These are phyloP conservation scores for Barnettozyma hawaiiensis DNA, from an alignment of 1,139 yeast genomes.

Conservation along the genomic window DNA sequence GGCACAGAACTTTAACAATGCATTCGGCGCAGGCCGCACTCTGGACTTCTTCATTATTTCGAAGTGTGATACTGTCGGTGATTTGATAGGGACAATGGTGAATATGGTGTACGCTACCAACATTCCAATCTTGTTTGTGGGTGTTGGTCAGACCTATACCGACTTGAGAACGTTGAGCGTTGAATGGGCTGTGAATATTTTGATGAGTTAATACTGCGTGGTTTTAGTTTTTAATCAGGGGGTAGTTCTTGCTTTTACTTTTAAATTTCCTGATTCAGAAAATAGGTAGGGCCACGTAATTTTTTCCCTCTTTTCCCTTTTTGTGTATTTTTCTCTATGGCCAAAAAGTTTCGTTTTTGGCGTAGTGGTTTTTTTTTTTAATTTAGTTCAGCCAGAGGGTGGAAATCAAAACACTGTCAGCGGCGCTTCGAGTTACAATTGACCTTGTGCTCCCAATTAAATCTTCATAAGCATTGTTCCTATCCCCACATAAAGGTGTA, in stretches of 20 bases:
- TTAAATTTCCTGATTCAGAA: slow-evolving; percentile 11
- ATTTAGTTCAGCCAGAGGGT: no score
- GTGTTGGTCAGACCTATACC: slow-evolving; percentile 96
- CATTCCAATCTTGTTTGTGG: slow-evolving; percentile 91
- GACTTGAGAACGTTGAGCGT: slow-evolving; percentile 91
- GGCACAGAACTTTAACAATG: slow-evolving; percentile 86
- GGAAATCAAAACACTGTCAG: background rate
- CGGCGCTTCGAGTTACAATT: background rate
- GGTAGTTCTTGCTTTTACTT: no score
- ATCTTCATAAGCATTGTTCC: background rate
- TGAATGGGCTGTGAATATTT: slow-evolving; percentile 83
- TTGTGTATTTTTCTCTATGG: no score
- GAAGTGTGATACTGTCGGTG: slow-evolving; percentile 97
- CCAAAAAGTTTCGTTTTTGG: no score
- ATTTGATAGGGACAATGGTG: slow-evolving; percentile 92
- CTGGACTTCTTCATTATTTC: slow-evolving; percentile 90
- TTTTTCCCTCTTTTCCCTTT: no score
- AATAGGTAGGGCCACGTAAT: background rate
- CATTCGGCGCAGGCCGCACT: slow-evolving; percentile 79
- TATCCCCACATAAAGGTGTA: background rate
- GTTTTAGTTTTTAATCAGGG: no score
- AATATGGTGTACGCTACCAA: slow-evolving; percentile 97
- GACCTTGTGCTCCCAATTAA: background rate
- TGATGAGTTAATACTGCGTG: slow-evolving; percentile 59
- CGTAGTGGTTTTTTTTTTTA: no score